Conservation (phyloP, 495 filamentous ascomycete species). For the Sporormia fimetaria region DNA sequence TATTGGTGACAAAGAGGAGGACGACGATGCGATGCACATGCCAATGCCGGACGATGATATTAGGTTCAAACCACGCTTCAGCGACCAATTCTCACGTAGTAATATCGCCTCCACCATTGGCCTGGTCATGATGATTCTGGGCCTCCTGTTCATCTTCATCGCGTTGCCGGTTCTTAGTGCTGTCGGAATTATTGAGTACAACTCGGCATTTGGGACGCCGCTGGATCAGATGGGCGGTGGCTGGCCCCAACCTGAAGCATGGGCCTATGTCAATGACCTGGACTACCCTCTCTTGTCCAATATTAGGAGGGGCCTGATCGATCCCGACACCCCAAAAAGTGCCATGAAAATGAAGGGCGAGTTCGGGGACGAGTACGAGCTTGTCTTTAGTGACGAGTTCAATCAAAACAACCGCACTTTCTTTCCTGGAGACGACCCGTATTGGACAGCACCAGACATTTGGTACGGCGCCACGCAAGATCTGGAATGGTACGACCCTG, state of each 20-base stretch:
- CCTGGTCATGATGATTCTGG: constrained; percentile 34
- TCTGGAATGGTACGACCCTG: constrained; percentile 75
- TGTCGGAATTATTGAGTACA: constrained; percentile 26
- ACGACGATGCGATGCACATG: constrained; percentile 41
- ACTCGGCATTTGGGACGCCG: constrained; percentile 24
- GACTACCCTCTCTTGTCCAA: constrained; percentile 46
- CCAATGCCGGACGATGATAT: constrained; percentile 38
- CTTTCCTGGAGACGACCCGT: constrained; percentile 64
- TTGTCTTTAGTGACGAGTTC: constrained; percentile 77
- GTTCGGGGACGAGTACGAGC: constrained; percentile 50
- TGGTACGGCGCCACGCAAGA: constrained; percentile 74
- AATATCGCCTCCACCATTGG: constrained; percentile 36
- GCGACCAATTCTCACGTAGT: constrained; percentile 34
- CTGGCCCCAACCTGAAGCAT: constrained; percentile 20
- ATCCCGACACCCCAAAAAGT: constrained; percentile 56
- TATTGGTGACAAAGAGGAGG: constrained; percentile 36
- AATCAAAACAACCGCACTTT: constrained; percentile 60
- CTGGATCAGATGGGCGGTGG: constrained; percentile 25
- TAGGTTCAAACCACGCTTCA: constrained; percentile 32
- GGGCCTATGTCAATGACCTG: constrained; percentile 27
- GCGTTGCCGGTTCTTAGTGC: constrained; percentile 37
- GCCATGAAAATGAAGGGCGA: constrained; percentile 45
- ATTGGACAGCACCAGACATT: constrained; percentile 55
- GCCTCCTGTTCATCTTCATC: constrained; percentile 38
- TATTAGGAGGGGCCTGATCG: constrained; percentile 49